Conservation (phyloP, 768 basidiomycete genomes). For the Calocybe gangraenosa region DNA sequence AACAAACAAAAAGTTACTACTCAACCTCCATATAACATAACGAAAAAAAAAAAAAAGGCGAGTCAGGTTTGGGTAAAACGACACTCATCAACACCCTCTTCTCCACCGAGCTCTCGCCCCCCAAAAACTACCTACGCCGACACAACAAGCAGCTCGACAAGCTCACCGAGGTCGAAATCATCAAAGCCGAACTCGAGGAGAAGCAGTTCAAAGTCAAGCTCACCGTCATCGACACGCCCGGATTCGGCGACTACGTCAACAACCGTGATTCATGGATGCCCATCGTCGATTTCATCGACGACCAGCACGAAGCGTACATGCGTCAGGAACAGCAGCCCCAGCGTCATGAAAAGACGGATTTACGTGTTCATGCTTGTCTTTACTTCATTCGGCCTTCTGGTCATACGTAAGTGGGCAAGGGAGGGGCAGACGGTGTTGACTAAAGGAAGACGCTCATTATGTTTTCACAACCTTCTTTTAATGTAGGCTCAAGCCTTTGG, state of each 20-base stretch:
- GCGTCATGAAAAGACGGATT: constrained; percentile 88
- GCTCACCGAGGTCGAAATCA: constrained; percentile 96
- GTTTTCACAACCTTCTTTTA: no score
- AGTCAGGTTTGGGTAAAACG: constrained; percentile 96
- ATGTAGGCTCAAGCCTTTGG: constrained; percentile 85
- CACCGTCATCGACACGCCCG: constrained; percentile 97
- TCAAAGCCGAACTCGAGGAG: constrained; percentile 99
- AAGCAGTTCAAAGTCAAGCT: constrained; percentile 99
- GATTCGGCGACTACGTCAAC: constrained; percentile 99
- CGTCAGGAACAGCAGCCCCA: constrained; percentile 99
- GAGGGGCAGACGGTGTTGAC: no score
- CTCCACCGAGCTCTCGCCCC: constrained; percentile 89
- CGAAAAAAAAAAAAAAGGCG: constrained; percentile 47
- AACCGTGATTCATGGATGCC: constrained; percentile 98
- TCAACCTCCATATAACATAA: no score
- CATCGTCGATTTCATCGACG: constrained; percentile 97
- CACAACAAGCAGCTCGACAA: constrained; percentile 98
- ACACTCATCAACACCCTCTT: constrained; percentile 99
- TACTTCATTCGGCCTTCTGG: constrained; percentile 97
- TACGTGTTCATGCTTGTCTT: constrained; percentile 93
- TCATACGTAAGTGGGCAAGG: constrained; percentile 86
- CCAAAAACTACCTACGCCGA: constrained; percentile 86
- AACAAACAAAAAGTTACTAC: no score
- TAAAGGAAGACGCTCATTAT: no score
- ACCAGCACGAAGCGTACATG: constrained; percentile 95